Evolutionary conservation across 129 eudicot species (phyloP).

Genomic region (Lactuca sativa): DNA sequence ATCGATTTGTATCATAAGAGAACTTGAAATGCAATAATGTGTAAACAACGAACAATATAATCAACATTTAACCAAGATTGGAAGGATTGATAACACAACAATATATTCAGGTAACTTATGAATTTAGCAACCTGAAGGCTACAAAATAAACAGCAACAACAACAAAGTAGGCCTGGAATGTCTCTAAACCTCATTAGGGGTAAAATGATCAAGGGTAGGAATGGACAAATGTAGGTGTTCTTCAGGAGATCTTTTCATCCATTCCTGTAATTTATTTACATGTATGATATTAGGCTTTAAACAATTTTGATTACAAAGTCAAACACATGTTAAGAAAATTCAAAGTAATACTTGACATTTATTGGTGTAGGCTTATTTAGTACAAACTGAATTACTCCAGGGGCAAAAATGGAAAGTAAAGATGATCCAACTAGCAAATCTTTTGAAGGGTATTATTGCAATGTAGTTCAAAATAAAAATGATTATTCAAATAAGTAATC

Average conservation of each 20-base stretch:
- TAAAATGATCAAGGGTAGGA: too few species aligned
- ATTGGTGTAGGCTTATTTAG: slow-evolving; percentile 67
- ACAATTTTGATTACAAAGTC: not conserved
- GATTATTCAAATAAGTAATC: too few species aligned
- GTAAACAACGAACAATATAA: too few species aligned
- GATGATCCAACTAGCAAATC: slow-evolving; percentile 94
- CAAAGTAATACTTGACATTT: slow-evolving; percentile 57
- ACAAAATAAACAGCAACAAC: too few species aligned
- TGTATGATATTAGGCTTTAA: slow-evolving; percentile 4
- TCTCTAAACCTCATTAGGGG: too few species aligned
- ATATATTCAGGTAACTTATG: too few species aligned
- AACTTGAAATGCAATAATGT: too few species aligned
- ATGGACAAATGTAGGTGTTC: slow-evolving; percentile 74
- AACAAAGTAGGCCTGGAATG: too few species aligned
- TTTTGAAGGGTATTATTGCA: slow-evolving; percentile 72
- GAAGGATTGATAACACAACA: too few species aligned
- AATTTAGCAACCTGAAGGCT: too few species aligned
- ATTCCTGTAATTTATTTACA: slow-evolving; percentile 55
- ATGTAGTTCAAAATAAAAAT: slow-evolving; percentile 25
- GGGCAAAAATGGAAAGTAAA: slow-evolving; percentile 67
- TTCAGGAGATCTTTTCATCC: slow-evolving; percentile 74
- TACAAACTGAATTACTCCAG: slow-evolving; percentile 54
- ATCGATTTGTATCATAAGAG: too few species aligned
- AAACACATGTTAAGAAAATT: slow-evolving; percentile 1
- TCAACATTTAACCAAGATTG: too few species aligned